A percentile compares a stretch with the other conserved stretches of the same genome.
Conservation (phyloP, 345 rosid species). For the Eucalyptus dawsonii region DNA sequence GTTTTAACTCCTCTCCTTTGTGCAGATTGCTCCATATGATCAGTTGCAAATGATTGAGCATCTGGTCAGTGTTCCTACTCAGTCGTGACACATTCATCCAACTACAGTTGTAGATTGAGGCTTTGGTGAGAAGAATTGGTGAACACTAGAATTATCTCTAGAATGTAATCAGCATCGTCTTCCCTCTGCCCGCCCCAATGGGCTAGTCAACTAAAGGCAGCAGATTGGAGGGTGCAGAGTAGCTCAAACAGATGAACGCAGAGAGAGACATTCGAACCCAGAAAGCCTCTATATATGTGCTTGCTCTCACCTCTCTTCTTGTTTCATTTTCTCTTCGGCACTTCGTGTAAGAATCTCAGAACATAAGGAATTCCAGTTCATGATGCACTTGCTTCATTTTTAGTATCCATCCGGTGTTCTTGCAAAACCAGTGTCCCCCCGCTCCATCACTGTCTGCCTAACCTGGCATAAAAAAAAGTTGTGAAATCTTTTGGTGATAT, state of each 20-base stretch:
- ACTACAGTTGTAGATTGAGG: background rate
- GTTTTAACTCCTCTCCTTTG: background rate
- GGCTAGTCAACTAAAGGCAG: background rate
- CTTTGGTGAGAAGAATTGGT: background rate
- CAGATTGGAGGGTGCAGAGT: background rate
- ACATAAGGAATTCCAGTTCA: background rate
- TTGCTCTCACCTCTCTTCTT: background rate
- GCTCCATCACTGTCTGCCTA: background rate
- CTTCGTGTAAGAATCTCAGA: background rate
- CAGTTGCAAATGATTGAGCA: slow-evolving; percentile 75
- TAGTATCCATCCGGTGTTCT: background rate
- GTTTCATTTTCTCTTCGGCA: background rate
- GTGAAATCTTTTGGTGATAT: no score
- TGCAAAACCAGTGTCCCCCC: background rate
- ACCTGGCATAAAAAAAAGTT: background rate
- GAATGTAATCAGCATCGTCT: background rate
- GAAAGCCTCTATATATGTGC: background rate
- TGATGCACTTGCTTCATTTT: background rate
- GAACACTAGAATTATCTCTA: background rate
- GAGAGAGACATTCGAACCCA: background rate
- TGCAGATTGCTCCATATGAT: slow-evolving; percentile 94
- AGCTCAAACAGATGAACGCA: background rate
- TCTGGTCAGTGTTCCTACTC: slow-evolving; percentile 42
- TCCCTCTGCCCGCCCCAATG: background rate
- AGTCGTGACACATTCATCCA: background rate